Evolutionary conservation across 1,284 basidiomycete genomes (phyloP).

Genomic region (Tilletia setariae): DNA sequence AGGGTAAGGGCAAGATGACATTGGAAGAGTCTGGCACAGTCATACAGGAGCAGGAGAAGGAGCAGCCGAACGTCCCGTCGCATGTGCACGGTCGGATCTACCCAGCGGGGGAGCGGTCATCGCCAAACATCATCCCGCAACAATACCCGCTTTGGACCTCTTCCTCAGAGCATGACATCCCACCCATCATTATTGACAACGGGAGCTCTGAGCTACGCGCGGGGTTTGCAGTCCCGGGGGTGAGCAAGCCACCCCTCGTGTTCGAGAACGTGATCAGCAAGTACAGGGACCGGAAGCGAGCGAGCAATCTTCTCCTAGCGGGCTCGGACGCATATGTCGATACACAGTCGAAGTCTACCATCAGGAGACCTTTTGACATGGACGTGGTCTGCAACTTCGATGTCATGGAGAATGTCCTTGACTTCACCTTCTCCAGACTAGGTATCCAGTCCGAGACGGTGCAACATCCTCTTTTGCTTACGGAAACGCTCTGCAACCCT

Average conservation of each 20-base stretch:
- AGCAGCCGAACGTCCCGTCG: neutral
- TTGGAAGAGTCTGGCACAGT: too few relatives aligned
- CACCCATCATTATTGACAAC: conserved; percentile 82
- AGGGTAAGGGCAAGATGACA: too few relatives aligned
- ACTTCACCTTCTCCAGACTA: conserved; percentile 83
- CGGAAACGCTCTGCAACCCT: conserved; percentile 84
- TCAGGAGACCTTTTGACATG: conserved; percentile 45
- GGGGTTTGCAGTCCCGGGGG: conserved; percentile 67
- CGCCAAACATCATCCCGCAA: neutral
- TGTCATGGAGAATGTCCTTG: conserved; percentile 77
- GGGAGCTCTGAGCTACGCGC: conserved; percentile 82
- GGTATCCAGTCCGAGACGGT: conserved; percentile 74
- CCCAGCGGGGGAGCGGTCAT: conserved; percentile 1
- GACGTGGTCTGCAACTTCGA: conserved; percentile 52
- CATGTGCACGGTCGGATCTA: conserved; percentile 7
- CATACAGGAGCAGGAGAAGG: too few relatives aligned
- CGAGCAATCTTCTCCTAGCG: conserved; percentile 39
- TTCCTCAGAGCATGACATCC: neutral
- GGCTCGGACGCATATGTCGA: conserved; percentile 50
- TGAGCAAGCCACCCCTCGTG: conserved; percentile 27
- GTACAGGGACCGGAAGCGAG: conserved; percentile 46
- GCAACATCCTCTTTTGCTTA: conserved; percentile 88
- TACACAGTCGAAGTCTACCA: conserved; percentile 35
- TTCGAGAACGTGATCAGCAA: conserved; percentile 49
- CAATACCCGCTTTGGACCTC: neutral